These are phyloP conservation scores for Fusarium circinatum DNA, from an alignment of 2,329 filamentous ascomycete species.

Conservation along the genomic window DNA sequence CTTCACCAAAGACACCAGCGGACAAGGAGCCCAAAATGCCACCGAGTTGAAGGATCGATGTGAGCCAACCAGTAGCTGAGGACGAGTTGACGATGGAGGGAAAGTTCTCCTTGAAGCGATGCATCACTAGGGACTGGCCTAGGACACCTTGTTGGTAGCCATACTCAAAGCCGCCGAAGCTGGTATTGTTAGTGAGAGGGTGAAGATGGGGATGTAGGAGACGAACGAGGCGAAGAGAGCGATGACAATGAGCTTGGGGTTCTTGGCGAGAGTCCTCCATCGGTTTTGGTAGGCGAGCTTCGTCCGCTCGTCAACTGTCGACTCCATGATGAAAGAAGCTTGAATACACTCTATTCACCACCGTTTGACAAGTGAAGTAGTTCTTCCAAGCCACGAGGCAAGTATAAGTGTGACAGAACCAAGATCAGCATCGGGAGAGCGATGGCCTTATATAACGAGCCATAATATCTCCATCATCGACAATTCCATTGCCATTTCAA, in stretches of 20 bases:
- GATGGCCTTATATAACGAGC: slow-evolving; percentile 5
- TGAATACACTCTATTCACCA: background rate
- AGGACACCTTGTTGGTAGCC: slow-evolving; percentile 61
- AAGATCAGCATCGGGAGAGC: background rate
- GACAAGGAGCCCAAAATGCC: slow-evolving; percentile 59
- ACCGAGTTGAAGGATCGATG: slow-evolving; percentile 60
- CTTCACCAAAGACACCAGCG: slow-evolving; percentile 59
- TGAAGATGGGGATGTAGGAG: accelerated
- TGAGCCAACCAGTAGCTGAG: slow-evolving; percentile 60
- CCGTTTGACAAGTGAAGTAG: background rate
- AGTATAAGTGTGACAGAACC: background rate
- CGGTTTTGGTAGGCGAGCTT: slow-evolving; percentile 40
- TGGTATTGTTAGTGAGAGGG: background rate
- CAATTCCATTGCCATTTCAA: background rate
- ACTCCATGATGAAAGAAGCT: slow-evolving; percentile 12
- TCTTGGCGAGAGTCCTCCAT: slow-evolving; percentile 38
- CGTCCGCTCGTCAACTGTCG: slow-evolving; percentile 22
- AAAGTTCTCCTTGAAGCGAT: slow-evolving; percentile 59
- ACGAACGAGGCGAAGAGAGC: slow-evolving; percentile 39
- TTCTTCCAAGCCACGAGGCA: background rate
- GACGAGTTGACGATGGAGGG: slow-evolving; percentile 58
- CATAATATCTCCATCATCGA: background rate
- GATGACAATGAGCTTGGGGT: slow-evolving; percentile 38
- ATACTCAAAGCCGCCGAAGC: slow-evolving; percentile 40
- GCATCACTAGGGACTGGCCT: slow-evolving; percentile 64